Evolutionary conservation across 129 eudicot species (phyloP).

Genomic region (Arctium lappa): DNA sequence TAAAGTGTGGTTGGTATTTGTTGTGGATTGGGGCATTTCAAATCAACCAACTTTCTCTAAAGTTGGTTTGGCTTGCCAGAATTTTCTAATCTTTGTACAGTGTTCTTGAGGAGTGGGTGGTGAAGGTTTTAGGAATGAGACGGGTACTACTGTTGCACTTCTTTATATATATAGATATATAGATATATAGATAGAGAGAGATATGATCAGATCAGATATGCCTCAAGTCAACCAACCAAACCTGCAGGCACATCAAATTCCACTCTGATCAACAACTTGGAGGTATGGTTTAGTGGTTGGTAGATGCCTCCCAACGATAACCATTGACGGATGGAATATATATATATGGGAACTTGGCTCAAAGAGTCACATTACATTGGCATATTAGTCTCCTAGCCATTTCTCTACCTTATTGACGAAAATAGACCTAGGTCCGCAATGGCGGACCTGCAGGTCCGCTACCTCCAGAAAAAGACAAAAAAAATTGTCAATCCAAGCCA

Average conservation of each 20-base stretch:
- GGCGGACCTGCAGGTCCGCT: no score
- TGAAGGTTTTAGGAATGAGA: neutral
- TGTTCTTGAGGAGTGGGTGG: neutral
- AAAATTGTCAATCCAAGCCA: no score
- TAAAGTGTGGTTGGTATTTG: neutral
- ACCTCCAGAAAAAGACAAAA: no score
- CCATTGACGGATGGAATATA: neutral
- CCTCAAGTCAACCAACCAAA: neutral
- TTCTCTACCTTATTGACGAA: no score
- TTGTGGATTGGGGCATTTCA: neutral
- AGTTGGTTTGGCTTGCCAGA: conserved; percentile 7
- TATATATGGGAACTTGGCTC: no score
- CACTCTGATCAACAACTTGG: neutral
- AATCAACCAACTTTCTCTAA: conserved; percentile 15
- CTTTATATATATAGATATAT: neutral
- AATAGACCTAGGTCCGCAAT: no score
- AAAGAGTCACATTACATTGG: no score
- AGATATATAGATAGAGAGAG: neutral
- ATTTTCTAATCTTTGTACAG: neutral
- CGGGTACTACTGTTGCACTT: neutral
- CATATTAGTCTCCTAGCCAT: no score
- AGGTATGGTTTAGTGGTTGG: neutral
- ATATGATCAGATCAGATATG: no score
- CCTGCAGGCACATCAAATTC: neutral
- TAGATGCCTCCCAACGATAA: neutral